Conservation (phyloP, 169 alveolate species). For the Plasmodium inui region DNA sequence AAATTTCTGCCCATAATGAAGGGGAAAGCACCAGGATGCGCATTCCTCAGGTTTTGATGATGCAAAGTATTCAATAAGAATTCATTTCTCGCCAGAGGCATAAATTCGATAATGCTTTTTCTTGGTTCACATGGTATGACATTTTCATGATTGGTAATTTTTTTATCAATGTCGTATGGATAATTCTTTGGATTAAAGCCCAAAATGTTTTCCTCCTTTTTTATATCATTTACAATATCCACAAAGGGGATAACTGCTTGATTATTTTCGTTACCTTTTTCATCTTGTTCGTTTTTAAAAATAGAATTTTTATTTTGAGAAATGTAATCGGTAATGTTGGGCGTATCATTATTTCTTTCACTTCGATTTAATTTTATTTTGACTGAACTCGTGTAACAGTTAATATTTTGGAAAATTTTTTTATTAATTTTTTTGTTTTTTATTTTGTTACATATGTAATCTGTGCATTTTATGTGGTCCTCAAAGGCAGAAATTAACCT, state of each 20-base stretch:
- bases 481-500: conserved; percentile 66
- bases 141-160: conserved; percentile 4
- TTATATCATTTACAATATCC: conserved; percentile 12
- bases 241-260: not conserved
- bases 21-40: not conserved
- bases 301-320: conserved; percentile 24
- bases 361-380: conserved; percentile 60
- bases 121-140: not conserved
- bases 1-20: conserved; percentile 9
- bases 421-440: conserved; percentile 64
- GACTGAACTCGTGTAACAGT: conserved; percentile 46
- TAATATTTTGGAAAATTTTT: conserved; percentile 38
- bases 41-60: conserved; percentile 41
- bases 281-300: conserved; percentile 1
- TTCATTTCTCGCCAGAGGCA: conserved; percentile 72
- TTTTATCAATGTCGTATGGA: not conserved
- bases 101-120: conserved; percentile 54
- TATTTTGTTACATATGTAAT: conserved; percentile 64
- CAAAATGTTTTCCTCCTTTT: not conserved
- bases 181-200: not conserved
- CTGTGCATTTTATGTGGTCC: conserved; percentile 68
- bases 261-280: not conserved
- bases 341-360: conserved; percentile 20
- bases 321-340: conserved; percentile 5
- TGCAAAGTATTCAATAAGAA: conserved; percentile 59